phyloP scores from a whole-genome alignment of 2,329 filamentous ascomycete genomes.

The Aspergillus transmontanensis region DNA sequence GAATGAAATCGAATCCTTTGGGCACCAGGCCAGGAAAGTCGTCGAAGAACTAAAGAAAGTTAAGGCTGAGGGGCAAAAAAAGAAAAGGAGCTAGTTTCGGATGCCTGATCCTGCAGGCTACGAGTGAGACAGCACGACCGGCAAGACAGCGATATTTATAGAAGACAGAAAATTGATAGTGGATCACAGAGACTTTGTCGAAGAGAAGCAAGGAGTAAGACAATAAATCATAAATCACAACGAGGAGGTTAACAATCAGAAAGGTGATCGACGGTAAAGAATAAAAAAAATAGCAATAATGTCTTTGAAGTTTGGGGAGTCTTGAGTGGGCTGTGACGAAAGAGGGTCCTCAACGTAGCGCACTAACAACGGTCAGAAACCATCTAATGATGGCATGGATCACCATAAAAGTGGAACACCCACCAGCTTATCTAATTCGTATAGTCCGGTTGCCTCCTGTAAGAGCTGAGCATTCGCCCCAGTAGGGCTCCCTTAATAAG shows the following conservation, averaged over 20 bases:
- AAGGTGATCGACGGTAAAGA: background rate
- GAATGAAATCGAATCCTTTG: constrained; percentile 10
- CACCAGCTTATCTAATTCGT: constrained; percentile 2
- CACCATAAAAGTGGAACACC: constrained; percentile 1
- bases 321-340: constrained; percentile 2
- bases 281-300: background rate
- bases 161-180: background rate
- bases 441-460: background rate
- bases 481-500: constrained; percentile 6
- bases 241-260: background rate
- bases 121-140: background rate
- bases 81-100: background rate
- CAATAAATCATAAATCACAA: background rate
- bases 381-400: constrained; percentile 5
- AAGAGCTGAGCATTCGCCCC: background rate
- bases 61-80: constrained; percentile 11
- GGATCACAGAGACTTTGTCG: background rate
- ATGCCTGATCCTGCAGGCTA: constrained; percentile 12
- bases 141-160: constrained; percentile 5
- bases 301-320: background rate
- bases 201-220: background rate
- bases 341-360: background rate
- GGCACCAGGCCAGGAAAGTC: constrained; percentile 18
- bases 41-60: constrained; percentile 9
- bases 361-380: constrained; percentile 1